A percentile compares a stretch with the other conserved stretches of the same genome.
These are phyloP conservation scores for Gossypium raimondii DNA, from an alignment of 345 rosid genomes.

Conservation along the genomic window DNA sequence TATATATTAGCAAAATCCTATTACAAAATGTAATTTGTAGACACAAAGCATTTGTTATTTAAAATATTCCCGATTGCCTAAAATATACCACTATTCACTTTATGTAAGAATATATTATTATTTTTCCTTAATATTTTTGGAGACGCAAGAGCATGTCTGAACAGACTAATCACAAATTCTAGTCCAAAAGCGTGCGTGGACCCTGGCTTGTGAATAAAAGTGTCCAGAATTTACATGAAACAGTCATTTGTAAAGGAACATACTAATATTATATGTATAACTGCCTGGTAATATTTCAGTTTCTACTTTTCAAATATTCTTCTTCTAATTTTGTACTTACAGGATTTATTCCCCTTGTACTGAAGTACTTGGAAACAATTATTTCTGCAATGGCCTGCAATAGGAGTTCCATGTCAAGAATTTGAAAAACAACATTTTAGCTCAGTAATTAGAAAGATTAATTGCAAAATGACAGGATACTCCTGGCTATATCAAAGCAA, in stretches of 20 bases:
- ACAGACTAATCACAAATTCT: background rate
- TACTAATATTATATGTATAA: too few species aligned
- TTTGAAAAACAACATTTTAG: background rate
- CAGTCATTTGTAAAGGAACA: background rate
- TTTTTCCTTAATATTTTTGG: background rate
- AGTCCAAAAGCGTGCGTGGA: background rate
- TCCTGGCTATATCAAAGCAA: background rate
- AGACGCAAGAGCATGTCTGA: background rate
- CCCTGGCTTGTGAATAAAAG: background rate
- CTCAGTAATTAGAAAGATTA: background rate
- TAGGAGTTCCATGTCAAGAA: constrained; percentile 7
- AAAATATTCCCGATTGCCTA: background rate
- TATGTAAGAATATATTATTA: background rate
- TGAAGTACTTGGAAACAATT: constrained; percentile 73
- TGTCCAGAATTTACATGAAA: background rate
- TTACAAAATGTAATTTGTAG: background rate
- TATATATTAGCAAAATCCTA: background rate
- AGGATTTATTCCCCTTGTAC: constrained; percentile 56
- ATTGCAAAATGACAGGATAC: background rate
- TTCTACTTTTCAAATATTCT: background rate
- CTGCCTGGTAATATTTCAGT: background rate
- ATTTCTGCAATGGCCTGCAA: constrained; percentile 79
- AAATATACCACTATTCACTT: background rate
- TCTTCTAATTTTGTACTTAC: constrained; percentile 42
- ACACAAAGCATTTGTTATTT: background rate